Evolutionary conservation across 257 asterid species (phyloP), one percentile per base, ranked within the genome.

Genomic region (Anisodus acutangulus): DNA sequence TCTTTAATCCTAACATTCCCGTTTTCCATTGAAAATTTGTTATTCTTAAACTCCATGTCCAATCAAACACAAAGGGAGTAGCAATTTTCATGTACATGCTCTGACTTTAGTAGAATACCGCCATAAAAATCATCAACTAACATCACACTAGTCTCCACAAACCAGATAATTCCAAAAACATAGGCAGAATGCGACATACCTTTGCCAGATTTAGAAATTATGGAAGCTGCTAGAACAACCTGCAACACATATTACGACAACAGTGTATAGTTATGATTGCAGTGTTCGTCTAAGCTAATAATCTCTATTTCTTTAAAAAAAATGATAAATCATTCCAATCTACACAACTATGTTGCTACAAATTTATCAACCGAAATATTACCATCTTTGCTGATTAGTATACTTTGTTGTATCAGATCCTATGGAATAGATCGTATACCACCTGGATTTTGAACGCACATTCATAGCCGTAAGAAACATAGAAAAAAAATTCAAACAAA

Each of bases 181-280:
- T 53, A 74, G 12, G 43, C 17, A 83, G 16, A 9, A 54, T 49
- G 64, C 80, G 87, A 81, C 92, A 72, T 85, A 94, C 99, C 97
- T 92, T 93, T 94, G 82, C 99, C 99, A 47, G 99, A 91, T 93
- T 95, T 95, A 85, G 90, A 91, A 37, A 90, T 91, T 66, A 95
- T 92, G 13, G 97, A 93, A 69, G 98, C 98, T 49, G 98, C 97
- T 4, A 95, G 95, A 83, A 95, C 97, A 84, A 94, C 99, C 99
- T 95, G 93, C 89, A 87, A 79, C 58, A 74, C 8, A 64, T 39
- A 80, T 74, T 69, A 17, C 64, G 68, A 26, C 71, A 45, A 79
- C 0, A 2, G 81, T 53, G 31, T 13, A 78, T 35, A 13, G 81
- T 74, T 78, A 45, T 45, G 39, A 71, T 45, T 9, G 58, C 39